Evolutionary conservation across 1,284 basidiomycete species (phyloP), one percentile per base, ranked within the genome.

Genomic region (Microbotryum scabiosae): DNA sequence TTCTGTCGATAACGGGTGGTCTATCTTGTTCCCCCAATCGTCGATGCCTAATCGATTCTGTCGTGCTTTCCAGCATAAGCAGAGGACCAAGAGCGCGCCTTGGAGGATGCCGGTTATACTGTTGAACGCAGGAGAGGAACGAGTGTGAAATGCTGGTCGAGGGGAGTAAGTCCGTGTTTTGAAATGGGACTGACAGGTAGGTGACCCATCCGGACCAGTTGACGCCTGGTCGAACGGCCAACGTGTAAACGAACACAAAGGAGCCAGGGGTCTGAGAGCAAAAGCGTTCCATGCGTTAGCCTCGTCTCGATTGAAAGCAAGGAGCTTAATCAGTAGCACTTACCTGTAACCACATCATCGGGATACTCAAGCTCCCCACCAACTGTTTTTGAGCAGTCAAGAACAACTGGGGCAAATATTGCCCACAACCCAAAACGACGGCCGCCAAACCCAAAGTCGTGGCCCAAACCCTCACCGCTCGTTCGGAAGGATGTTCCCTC

Each of bases 281-380:
- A 5, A 5, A 41, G n/a, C 8, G 36, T n/a, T 23, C 10, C 18
- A 46, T 4, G 21, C 0, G 12, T 57, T 18, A 45, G 25, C 18
- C 3, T n/a, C n/a, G n/a, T n/a, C n/a, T n/a, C n/a, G n/a, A n/a
- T n/a, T n/a, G n/a, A n/a, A n/a, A n/a, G n/a, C n/a, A n/a, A n/a
- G n/a, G n/a, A n/a, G n/a, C n/a, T n/a, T n/a, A n/a, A n/a, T n/a
- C n/a, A n/a, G n/a, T n/a, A n/a, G n/a, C n/a, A 53, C 61, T 46
- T 32, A 85, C 90, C 75, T 97, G 94, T 25, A 98, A 86, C 51
- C 83, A 78, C 94, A 98, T 97, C 82, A 90, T 96, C 2, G 85
- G 86, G 66, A 97, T 87, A 69, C 88, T 92, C 25, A 97, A 79
- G 1, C 91, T 90, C 12, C 92, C 93, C 9, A 97, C 93, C 8